These are phyloP conservation scores for Globisporangium cystogenes DNA, from an alignment of 352 stramenopile species.

Conservation along the genomic window DNA sequence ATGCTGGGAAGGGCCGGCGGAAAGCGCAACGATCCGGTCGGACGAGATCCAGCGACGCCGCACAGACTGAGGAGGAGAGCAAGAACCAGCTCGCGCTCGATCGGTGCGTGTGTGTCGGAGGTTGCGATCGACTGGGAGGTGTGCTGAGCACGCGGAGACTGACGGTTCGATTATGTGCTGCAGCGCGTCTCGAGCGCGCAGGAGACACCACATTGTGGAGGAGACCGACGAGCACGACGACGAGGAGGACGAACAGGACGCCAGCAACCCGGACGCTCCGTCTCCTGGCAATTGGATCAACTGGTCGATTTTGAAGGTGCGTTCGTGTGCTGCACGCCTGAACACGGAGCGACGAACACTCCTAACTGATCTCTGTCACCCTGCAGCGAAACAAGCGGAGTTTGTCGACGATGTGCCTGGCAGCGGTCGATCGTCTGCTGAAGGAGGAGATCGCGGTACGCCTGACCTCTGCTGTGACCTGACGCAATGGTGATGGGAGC, in stretches of 20 bases:
- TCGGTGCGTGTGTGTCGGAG: slow-evolving; percentile 30
- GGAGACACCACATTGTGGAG: slow-evolving; percentile 37
- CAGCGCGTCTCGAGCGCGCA: slow-evolving; percentile 62
- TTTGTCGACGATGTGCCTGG: slow-evolving; percentile 54
- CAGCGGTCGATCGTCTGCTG: slow-evolving; percentile 53
- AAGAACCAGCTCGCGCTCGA: slow-evolving; percentile 41
- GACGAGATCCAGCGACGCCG: slow-evolving; percentile 7
- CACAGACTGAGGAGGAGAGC: slow-evolving; percentile 8
- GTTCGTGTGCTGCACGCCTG: neutral
- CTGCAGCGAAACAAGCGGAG: slow-evolving; percentile 20
- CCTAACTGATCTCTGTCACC: neutral
- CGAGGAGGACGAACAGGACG: slow-evolving; percentile 25
- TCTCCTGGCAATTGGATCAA: slow-evolving; percentile 55
- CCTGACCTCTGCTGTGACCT: neutral
- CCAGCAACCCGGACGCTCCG: slow-evolving; percentile 10
- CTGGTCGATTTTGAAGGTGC: slow-evolving; percentile 55
- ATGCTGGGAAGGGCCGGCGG: neutral
- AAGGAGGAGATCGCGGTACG: slow-evolving; percentile 72
- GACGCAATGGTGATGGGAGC: neutral
- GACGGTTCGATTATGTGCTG: neutral
- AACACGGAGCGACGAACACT: neutral
- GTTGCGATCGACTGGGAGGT: neutral
- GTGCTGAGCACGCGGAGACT: neutral
- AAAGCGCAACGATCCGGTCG: slow-evolving; percentile 1
- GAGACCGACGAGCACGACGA: slow-evolving; percentile 40